Conservation (phyloP, 2,329 filamentous ascomycete genomes). For the Trichoderma asperellum region DNA sequence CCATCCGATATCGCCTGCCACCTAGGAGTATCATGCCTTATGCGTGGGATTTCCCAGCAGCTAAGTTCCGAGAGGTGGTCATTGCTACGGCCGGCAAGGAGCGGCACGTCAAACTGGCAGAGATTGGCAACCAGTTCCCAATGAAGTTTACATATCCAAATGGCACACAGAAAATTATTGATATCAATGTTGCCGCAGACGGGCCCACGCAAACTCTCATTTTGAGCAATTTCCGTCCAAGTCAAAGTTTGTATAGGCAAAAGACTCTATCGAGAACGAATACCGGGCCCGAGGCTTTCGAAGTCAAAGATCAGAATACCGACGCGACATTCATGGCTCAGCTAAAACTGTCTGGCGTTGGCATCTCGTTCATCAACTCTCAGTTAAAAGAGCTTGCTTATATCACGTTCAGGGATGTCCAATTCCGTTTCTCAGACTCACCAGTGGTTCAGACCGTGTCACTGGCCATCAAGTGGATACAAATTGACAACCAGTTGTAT, state of each 20-base stretch:
- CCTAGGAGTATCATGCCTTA: slow-evolving; percentile 98
- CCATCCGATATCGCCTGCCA: slow-evolving; percentile 88
- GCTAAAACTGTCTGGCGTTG: slow-evolving; percentile 84
- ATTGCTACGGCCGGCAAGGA: slow-evolving; percentile 62
- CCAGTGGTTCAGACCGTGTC: slow-evolving; percentile 89
- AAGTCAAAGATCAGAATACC: slow-evolving; percentile 90
- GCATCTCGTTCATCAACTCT: slow-evolving; percentile 89
- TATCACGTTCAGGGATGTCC: slow-evolving; percentile 87
- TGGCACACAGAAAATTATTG: slow-evolving; percentile 82
- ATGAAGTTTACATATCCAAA: slow-evolving; percentile 79
- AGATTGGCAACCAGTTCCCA: slow-evolving; percentile 94
- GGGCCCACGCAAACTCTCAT: slow-evolving; percentile 95
- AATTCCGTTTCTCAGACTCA: slow-evolving; percentile 92
- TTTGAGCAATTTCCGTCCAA: slow-evolving; percentile 89
- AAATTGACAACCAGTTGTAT: slow-evolving; percentile 98
- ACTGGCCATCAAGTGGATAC: slow-evolving; percentile 95
- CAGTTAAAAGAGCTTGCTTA: slow-evolving; percentile 93
- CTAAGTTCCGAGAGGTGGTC: slow-evolving; percentile 93
- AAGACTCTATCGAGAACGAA: slow-evolving; percentile 55
- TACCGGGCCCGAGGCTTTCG: slow-evolving; percentile 67
- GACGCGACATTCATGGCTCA: slow-evolving; percentile 88
- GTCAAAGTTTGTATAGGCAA: slow-evolving; percentile 83
- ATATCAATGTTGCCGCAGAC: slow-evolving; percentile 93
- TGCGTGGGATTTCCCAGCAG: slow-evolving; percentile 97
- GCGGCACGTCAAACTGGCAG: slow-evolving; percentile 89